Conservation (phyloP, 2,329 filamentous ascomycete genomes). For the Drechslerella coelobrocha region DNA sequence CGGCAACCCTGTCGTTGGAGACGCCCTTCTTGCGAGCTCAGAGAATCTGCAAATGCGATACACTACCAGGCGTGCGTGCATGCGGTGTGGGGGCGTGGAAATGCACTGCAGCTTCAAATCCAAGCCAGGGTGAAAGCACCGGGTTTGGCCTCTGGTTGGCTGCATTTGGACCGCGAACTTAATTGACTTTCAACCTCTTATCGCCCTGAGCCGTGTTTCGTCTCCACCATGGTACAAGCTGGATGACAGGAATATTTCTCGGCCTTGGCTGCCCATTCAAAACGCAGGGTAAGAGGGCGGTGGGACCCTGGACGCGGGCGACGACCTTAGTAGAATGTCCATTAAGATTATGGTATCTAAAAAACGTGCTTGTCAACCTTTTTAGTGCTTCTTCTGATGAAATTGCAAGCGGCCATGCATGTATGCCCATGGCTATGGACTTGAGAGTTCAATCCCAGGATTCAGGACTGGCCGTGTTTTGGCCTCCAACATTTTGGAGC, state of each 20-base stretch:
- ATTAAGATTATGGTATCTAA: not conserved
- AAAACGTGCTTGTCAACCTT: not conserved
- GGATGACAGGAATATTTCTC: not conserved
- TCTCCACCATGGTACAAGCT: not conserved
- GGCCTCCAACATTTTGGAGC: slow-evolving; percentile 28
- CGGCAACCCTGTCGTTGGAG: too few relatives aligned
- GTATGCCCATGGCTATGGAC: not conserved
- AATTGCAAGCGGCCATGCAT: too few relatives aligned
- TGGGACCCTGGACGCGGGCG: not conserved
- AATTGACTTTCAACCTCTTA: too few relatives aligned
- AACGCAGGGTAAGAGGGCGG: not conserved
- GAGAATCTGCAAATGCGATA: too few relatives aligned
- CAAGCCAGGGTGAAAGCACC: too few relatives aligned
- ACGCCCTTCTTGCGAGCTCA: too few relatives aligned
- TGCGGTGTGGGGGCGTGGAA: too few relatives aligned
- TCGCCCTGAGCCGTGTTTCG: not conserved
- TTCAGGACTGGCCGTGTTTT: slow-evolving; percentile 41
- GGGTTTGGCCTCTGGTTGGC: too few relatives aligned
- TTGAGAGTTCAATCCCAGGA: slow-evolving; percentile 18
- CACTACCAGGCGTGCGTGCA: too few relatives aligned
- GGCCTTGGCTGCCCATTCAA: not conserved
- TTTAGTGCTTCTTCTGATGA: too few relatives aligned
- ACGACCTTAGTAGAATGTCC: not conserved
- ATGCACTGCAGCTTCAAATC: too few relatives aligned
- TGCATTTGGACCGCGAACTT: too few relatives aligned